Percentiles rank a stretch among this genome's conserved stretches.
Evolutionary conservation across 2,329 filamentous ascomycete species (phyloP).

Genomic region (Beauveria asiatica): DNA sequence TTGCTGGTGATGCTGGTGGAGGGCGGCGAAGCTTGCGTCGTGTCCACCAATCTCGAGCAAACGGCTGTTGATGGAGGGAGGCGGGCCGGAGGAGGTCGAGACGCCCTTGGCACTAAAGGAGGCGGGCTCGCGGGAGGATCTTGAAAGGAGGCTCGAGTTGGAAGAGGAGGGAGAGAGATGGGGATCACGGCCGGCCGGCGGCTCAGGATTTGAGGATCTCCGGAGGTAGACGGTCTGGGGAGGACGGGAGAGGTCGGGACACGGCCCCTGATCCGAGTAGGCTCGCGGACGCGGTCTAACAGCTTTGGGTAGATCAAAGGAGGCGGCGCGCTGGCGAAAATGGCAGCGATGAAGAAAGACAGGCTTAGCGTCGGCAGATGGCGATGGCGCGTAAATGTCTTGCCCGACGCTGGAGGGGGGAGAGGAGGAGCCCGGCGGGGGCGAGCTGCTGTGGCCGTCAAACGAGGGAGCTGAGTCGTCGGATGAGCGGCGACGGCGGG

Average conservation of each 20-base stretch:
- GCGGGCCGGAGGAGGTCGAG: slow-evolving; percentile 23
- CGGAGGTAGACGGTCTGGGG: slow-evolving; percentile 18
- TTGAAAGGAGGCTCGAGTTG: slow-evolving; percentile 23
- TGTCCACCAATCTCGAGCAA: slow-evolving; percentile 24
- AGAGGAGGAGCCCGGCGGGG: slow-evolving; percentile 1
- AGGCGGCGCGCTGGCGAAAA: neutral
- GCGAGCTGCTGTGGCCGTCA: neutral
- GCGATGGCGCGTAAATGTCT: neutral
- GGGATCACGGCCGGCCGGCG: slow-evolving; percentile 12
- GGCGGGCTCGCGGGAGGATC: slow-evolving; percentile 30
- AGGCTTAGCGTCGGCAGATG: neutral
- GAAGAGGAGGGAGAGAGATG: slow-evolving; percentile 10
- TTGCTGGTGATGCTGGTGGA: slow-evolving; percentile 15
- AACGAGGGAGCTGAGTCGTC: slow-evolving; percentile 1
- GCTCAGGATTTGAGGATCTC: slow-evolving; percentile 29
- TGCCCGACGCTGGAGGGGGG: slow-evolving; percentile 1
- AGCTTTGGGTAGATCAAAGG: neutral
- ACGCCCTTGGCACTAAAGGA: slow-evolving; percentile 29
- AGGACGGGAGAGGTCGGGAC: slow-evolving; percentile 15
- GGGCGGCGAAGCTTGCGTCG: slow-evolving; percentile 17
- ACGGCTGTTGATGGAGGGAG: slow-evolving; percentile 24
- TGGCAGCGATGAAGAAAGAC: neutral
- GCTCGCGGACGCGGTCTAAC: slow-evolving; percentile 4
- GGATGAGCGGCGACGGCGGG: neutral
- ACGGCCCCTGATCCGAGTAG: slow-evolving; percentile 11